Percentiles rank a stretch among this genome's conserved stretches.
Conservation (phyloP, 371 early-diverging fungal species). For the Mortierella sp. region DNA sequence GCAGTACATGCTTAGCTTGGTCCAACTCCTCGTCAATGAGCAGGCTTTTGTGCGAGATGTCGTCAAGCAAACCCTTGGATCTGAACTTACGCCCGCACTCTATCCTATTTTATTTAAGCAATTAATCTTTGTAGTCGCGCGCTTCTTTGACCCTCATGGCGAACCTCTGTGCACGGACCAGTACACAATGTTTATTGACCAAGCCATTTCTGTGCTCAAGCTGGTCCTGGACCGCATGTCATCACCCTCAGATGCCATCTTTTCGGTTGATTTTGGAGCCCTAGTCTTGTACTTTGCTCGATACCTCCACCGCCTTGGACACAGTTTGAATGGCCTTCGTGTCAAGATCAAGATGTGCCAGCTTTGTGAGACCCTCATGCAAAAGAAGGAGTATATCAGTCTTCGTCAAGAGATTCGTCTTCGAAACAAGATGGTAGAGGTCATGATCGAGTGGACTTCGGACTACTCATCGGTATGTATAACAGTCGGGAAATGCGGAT, state of each 20-base stretch:
- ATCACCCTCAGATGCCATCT: slow-evolving; percentile 73
- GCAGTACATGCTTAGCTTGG: slow-evolving; percentile 87
- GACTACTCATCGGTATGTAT: slow-evolving; percentile 74
- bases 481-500: neutral
- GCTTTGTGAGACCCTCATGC: slow-evolving; percentile 84
- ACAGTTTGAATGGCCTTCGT: slow-evolving; percentile 72
- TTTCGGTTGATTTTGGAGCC: slow-evolving; percentile 85
- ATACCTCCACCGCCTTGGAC: slow-evolving; percentile 83
- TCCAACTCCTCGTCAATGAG: slow-evolving; percentile 87
- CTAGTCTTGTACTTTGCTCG: slow-evolving; percentile 83
- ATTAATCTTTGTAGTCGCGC: slow-evolving; percentile 77
- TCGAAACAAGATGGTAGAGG: slow-evolving; percentile 86
- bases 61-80: slow-evolving; percentile 89
- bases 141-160: slow-evolving; percentile 83
- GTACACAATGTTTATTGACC: slow-evolving; percentile 91
- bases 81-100: slow-evolving; percentile 86
- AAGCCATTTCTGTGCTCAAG: slow-evolving; percentile 88
- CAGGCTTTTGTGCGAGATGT: slow-evolving; percentile 91
- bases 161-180: slow-evolving; percentile 83
- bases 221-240: slow-evolving; percentile 87
- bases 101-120: slow-evolving; percentile 90
- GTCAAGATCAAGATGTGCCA: slow-evolving; percentile 91
- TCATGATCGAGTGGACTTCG: slow-evolving; percentile 90
- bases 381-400: slow-evolving; percentile 82
- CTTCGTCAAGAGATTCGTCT: slow-evolving; percentile 90